Conservation (phyloP, 176 grass and related monocot species). For the Calamus simplicifolius region DNA sequence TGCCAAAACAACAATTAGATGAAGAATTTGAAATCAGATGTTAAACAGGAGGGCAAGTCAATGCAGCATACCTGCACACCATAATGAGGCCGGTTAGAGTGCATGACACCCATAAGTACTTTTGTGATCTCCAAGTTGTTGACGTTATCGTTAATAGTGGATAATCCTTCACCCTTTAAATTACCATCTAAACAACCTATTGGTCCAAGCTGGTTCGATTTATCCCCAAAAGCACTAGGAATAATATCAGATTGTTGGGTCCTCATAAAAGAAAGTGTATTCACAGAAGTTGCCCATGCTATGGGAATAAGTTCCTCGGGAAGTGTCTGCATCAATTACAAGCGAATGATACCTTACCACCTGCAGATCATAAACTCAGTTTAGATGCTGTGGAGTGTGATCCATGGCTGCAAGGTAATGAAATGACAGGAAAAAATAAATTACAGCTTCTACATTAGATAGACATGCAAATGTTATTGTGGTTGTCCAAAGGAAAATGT, state of each 20-base stretch:
- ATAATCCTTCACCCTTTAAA: background rate
- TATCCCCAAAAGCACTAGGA: slow-evolving; percentile 14
- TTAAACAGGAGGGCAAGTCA: too few relatives aligned
- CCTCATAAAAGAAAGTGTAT: slow-evolving; percentile 56
- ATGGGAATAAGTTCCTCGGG: slow-evolving; percentile 64
- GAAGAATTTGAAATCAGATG: too few relatives aligned
- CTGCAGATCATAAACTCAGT: slow-evolving; percentile 20
- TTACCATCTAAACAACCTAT: background rate
- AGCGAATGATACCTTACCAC: slow-evolving; percentile 96
- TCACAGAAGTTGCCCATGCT: slow-evolving; percentile 67
- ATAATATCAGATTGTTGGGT: slow-evolving; percentile 23
- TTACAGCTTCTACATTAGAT: too few relatives aligned
- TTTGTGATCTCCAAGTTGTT: slow-evolving; percentile 16
- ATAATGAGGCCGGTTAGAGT: slow-evolving; percentile 72
- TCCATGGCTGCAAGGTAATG: too few relatives aligned
- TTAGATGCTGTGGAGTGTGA: too few relatives aligned
- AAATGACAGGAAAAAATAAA: too few relatives aligned
- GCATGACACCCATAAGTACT: slow-evolving; percentile 73
- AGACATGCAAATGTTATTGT: too few relatives aligned
- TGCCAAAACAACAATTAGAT: too few relatives aligned
- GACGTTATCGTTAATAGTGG: slow-evolving; percentile 7
- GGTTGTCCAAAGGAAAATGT: too few relatives aligned
- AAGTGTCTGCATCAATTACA: slow-evolving; percentile 55
- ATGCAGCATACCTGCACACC: slow-evolving; percentile 71
- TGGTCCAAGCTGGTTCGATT: slow-evolving; percentile 3